Conservation (phyloP, 148 eudicot species). For the Vaccinium darrowii region DNA sequence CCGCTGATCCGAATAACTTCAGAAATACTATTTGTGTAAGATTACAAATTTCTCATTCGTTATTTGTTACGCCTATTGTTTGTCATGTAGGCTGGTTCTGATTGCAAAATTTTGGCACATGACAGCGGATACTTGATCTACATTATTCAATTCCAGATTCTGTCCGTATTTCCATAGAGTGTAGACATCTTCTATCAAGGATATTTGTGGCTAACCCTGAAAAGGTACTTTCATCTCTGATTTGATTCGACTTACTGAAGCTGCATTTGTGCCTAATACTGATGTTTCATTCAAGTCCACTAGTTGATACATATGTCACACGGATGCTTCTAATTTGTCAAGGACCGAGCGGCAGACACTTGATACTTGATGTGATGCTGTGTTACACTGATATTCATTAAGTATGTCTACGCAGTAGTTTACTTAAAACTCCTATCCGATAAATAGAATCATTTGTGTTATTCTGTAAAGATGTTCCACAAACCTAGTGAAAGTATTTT, state of each 20-base stretch:
- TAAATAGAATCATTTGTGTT: background rate
- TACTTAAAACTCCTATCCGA: no score
- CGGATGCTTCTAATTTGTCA: no score
- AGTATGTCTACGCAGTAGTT: no score
- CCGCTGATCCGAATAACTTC: constrained; percentile 68
- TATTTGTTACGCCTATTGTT: background rate
- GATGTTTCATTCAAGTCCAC: background rate
- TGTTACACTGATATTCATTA: no score
- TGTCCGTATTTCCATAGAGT: constrained; percentile 57
- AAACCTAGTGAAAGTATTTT: no score
- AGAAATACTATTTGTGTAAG: constrained; percentile 66
- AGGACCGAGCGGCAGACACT: no score
- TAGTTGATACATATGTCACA: background rate
- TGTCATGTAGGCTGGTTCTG: background rate
- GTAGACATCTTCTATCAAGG: constrained; percentile 67
- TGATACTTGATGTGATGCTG: no score
- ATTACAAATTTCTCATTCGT: background rate
- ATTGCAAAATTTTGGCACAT: constrained; percentile 11
- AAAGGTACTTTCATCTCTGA: constrained; percentile 41
- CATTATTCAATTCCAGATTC: constrained; percentile 60
- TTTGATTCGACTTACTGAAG: background rate
- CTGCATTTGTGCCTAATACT: background rate
- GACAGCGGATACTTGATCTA: constrained; percentile 65
- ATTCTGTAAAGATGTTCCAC: background rate
- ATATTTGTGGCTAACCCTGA: constrained; percentile 73